phyloP scores from a whole-genome alignment of 2,329 filamentous ascomycete species.

The Furcasterigmium furcatum region DNA sequence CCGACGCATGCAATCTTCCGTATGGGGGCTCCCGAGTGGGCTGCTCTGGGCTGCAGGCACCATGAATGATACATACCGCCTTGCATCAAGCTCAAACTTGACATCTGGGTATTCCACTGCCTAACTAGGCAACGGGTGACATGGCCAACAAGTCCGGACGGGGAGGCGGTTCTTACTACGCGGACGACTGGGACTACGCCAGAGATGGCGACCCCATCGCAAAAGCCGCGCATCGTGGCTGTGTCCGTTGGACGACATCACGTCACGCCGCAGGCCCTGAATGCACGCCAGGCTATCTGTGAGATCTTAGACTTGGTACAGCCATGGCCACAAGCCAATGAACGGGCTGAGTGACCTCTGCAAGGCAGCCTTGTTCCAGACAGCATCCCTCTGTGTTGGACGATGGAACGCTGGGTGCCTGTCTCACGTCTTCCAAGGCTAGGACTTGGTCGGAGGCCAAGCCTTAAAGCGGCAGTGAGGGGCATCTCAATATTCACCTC shows the following conservation, averaged over 20 bases:
- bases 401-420: neutral
- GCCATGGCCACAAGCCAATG: neutral
- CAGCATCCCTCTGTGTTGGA: too few relatives aligned
- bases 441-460: too few relatives aligned
- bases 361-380: neutral
- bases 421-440: neutral
- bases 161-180: too few relatives aligned
- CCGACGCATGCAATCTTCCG: neutral
- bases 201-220: too few relatives aligned
- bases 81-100: neutral
- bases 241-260: neutral
- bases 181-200: too few relatives aligned
- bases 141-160: too few relatives aligned
- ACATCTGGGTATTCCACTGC: neutral
- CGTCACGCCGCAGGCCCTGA: neutral
- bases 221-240: neutral
- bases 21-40: neutral
- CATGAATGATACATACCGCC: neutral
- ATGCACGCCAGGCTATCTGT: neutral
- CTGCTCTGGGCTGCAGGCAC: neutral
- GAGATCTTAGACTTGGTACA: neutral
- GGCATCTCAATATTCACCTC: constrained; percentile 41
- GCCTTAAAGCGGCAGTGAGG: constrained; percentile 65
- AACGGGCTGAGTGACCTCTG: neutral
- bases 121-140: neutral